Conservation (phyloP, 116 monocot species). For the Iris pallida region DNA sequence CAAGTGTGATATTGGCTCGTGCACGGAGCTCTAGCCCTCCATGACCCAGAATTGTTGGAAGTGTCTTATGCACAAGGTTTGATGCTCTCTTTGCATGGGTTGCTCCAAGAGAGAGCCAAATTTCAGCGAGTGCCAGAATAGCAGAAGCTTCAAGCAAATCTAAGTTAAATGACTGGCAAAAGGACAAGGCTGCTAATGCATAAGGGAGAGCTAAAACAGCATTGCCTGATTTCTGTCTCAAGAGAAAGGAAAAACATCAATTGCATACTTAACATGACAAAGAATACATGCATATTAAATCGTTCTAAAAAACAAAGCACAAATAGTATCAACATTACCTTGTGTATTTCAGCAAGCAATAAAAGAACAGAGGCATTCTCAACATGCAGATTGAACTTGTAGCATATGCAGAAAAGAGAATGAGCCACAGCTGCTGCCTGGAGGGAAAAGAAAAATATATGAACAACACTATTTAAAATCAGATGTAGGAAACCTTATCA, state of each 20-base stretch:
- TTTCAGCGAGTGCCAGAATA: constrained; percentile 56
- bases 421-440: constrained; percentile 80
- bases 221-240: constrained; percentile 85
- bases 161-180: constrained; percentile 89
- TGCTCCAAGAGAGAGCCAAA: constrained; percentile 87
- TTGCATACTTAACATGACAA: too few species aligned
- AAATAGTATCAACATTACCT: constrained; percentile 28
- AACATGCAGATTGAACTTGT: constrained; percentile 86
- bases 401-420: constrained; percentile 79
- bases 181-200: constrained; percentile 82
- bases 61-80: constrained; percentile 39
- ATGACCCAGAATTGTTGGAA: constrained; percentile 94
- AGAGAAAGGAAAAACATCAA: background rate
- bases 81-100: constrained; percentile 68
- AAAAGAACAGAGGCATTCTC: constrained; percentile 88
- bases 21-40: constrained; percentile 87
- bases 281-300: too few species aligned
- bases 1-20: constrained; percentile 66
- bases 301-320: too few species aligned
- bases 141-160: constrained; percentile 95
- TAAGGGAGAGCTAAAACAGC: constrained; percentile 73
- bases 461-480: too few species aligned
- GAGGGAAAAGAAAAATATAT: background rate
- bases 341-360: constrained; percentile 90
- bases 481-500: too few species aligned